phyloP scores from a whole-genome alignment of 371 early-diverging fungal species.

The Mucor saturninus region DNA sequence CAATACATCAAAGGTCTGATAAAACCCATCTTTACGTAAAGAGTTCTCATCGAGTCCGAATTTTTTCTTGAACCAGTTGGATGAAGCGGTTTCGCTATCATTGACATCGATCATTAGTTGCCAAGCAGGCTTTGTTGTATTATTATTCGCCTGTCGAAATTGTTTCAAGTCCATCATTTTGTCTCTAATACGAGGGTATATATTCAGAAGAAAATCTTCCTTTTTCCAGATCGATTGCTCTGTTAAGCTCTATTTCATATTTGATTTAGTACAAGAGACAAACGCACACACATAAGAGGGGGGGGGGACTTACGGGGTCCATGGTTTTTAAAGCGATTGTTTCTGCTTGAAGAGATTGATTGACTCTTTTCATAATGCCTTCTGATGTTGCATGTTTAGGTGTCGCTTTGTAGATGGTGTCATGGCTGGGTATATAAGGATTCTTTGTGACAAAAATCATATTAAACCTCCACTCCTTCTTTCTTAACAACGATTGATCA shows the following conservation, averaged over 20 bases:
- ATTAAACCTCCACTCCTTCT: conserved; percentile 14
- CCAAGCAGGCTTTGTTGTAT: conserved; percentile 22
- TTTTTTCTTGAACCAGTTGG: conserved; percentile 35
- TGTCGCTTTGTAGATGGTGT: not conserved
- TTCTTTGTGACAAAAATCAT: not conserved
- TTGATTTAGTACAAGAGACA: not conserved
- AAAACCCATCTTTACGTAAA: conserved; percentile 11
- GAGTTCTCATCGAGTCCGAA: conserved; percentile 39
- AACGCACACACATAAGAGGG: not conserved
- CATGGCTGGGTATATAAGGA: conserved; percentile 8
- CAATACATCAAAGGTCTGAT: conserved; percentile 22
- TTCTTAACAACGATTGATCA: not conserved
- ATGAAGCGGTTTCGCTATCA: conserved; percentile 14
- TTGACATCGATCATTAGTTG: conserved; percentile 33
- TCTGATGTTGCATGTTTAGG: conserved; percentile 3
- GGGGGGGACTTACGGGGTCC: conserved; percentile 4
- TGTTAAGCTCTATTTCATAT: not conserved
- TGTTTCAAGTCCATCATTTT: conserved; percentile 7
- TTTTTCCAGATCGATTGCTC: conserved; percentile 29
- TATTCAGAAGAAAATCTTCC: conserved; percentile 29
- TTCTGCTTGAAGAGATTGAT: conserved; percentile 15
- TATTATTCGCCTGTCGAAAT: not conserved
- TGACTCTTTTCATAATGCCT: conserved; percentile 5
- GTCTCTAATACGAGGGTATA: conserved; percentile 28
- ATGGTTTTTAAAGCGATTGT: conserved; percentile 8